phyloP scores from a whole-genome alignment of 2,329 filamentous ascomycete species.

The Blumeria graminis region DNA sequence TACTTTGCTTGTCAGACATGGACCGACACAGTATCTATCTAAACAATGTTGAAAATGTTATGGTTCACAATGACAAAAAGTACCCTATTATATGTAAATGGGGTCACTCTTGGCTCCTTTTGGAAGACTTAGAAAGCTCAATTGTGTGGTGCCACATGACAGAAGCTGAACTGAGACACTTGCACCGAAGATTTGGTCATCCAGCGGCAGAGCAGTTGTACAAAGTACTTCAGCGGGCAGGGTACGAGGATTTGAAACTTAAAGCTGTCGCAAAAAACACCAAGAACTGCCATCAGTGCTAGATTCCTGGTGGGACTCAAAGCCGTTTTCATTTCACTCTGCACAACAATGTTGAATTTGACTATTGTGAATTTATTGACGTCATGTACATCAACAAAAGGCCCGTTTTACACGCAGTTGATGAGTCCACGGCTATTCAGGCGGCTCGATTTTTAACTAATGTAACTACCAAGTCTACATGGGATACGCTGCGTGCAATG shows the following conservation, averaged over 20 bases:
- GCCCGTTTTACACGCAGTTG: conserved; percentile 1
- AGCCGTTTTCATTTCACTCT: not conserved
- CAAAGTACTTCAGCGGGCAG: not conserved
- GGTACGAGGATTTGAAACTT: not conserved
- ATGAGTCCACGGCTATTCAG: not conserved
- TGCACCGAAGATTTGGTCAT: not conserved
- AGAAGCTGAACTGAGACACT: not conserved
- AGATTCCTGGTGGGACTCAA: not conserved
- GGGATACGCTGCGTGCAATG: not conserved
- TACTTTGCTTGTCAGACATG: not conserved
- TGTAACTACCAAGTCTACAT: not conserved
- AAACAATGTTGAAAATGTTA: not conserved
- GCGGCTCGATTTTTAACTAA: not conserved
- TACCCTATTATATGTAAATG: not conserved
- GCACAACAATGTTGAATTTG: not conserved
- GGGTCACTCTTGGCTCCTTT: not conserved
- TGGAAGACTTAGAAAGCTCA: not conserved
- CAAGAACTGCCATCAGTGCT: not conserved
- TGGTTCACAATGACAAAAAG: not conserved
- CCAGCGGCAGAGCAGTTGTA: not conserved
- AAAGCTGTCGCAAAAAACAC: not conserved
- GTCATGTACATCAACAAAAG: conserved; percentile 2
- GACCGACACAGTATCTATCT: not conserved
- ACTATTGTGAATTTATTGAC: not conserved
- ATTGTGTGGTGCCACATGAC: not conserved